phyloP scores from a whole-genome alignment of 2,329 filamentous ascomycete species.

The Knoxdaviesia capensis region DNA sequence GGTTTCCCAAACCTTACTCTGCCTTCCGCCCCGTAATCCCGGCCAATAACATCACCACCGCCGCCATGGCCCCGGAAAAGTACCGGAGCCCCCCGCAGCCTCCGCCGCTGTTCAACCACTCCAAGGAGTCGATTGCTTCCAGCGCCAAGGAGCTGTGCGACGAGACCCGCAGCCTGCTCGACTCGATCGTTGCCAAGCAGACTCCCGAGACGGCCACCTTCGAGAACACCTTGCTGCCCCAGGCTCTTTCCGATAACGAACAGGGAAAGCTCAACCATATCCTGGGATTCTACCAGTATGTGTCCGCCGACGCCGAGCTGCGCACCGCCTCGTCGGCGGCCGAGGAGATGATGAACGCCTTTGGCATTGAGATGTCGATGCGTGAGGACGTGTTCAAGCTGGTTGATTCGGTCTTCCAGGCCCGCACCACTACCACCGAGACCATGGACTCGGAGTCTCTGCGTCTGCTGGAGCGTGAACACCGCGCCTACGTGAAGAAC shows the following conservation, averaged over 20 bases:
- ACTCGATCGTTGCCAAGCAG: conserved; percentile 45
- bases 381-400: conserved; percentile 60
- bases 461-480: conserved; percentile 57
- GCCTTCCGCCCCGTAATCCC: conserved; percentile 3
- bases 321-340: conserved; percentile 60
- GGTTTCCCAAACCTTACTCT: conserved; percentile 12
- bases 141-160: conserved; percentile 49
- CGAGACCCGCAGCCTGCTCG: conserved; percentile 39
- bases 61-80: conserved; percentile 43
- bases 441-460: conserved; percentile 47
- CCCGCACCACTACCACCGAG: conserved; percentile 27
- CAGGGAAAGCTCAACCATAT: conserved; percentile 41
- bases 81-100: conserved; percentile 59
- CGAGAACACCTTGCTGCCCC: conserved; percentile 37
- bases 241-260: conserved; percentile 53
- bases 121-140: conserved; percentile 44
- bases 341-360: conserved; percentile 57
- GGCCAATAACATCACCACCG: conserved; percentile 16
- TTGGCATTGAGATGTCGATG: conserved; percentile 60
- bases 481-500: conserved; percentile 58
- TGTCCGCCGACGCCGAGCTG: conserved; percentile 46
- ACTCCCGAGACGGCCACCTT: conserved; percentile 31
- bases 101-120: conserved; percentile 59
- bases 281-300: conserved; percentile 62
- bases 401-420: conserved; percentile 36